Evolutionary conservation across 257 asterid species (phyloP).

Genomic region (Solanum pimpinellifolium): DNA sequence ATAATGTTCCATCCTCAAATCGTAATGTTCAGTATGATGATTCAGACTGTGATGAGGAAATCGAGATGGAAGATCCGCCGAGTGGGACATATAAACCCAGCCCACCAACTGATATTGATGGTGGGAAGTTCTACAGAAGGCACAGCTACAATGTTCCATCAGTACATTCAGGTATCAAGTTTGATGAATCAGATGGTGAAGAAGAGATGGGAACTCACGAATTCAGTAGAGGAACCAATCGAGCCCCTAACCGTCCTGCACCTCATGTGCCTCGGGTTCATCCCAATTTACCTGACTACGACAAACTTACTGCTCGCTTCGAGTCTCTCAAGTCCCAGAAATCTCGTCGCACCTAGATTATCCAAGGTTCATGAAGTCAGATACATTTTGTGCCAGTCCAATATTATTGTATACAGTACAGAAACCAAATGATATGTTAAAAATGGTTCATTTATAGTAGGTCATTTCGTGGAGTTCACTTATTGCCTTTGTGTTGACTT

Average conservation of each 20-base stretch:
- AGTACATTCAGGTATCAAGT: conserved; percentile 23
- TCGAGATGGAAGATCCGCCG: conserved; percentile 54
- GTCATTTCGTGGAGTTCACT: background rate
- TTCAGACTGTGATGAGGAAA: conserved; percentile 67
- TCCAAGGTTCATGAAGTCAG: background rate
- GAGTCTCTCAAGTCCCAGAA: conserved; percentile 74
- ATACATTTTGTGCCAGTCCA: background rate
- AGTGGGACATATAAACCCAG: background rate
- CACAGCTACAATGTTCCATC: conserved; percentile 50
- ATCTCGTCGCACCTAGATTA: background rate
- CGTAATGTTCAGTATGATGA: conserved; percentile 36
- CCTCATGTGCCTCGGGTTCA: conserved; percentile 56
- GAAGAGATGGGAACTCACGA: conserved; percentile 28
- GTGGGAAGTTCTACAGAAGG: conserved; percentile 34
- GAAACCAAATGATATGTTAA: background rate
- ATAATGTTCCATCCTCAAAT: conserved; percentile 27
- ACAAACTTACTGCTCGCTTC: conserved; percentile 74
- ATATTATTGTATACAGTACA: background rate
- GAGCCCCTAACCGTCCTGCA: conserved; percentile 49
- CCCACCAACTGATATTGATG: conserved; percentile 1
- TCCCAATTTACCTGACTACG: conserved; percentile 87
- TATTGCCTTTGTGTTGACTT: background rate
- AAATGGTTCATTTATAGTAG: background rate
- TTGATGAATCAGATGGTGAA: conserved; percentile 53
- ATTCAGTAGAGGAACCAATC: conserved; percentile 3